Conservation (phyloP, 495 filamentous ascomycete genomes). For the Friedmanniomyces simplex region DNA sequence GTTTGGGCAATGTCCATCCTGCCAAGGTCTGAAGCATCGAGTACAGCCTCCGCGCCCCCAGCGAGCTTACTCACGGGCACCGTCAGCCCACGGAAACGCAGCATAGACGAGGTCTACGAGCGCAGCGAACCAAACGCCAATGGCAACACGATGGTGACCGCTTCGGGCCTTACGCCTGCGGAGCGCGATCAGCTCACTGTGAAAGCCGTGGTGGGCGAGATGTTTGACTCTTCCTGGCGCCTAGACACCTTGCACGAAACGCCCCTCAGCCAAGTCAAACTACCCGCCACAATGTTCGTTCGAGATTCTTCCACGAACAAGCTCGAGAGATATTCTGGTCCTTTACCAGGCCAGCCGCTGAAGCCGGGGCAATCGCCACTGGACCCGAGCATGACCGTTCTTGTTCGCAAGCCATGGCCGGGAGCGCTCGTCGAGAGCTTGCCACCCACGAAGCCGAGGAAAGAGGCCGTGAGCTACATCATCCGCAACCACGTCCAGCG, state of each 20-base stretch:
- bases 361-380: conserved; percentile 33
- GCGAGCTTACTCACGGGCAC: conserved; percentile 9
- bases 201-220: conserved; percentile 54
- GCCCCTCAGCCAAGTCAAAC: conserved; percentile 51
- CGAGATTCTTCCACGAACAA: conserved; percentile 53
- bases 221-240: conserved; percentile 74
- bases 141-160: conserved; percentile 5
- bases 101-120: conserved; percentile 44
- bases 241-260: conserved; percentile 57
- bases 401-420: conserved; percentile 77
- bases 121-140: background rate
- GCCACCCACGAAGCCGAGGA: conserved; percentile 52
- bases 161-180: conserved; percentile 8
- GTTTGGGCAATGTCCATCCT: conserved; percentile 68
- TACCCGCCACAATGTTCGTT: conserved; percentile 60
- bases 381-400: conserved; percentile 51
- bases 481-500: conserved; percentile 61
- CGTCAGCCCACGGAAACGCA: conserved; percentile 48
- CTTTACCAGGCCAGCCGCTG: conserved; percentile 40
- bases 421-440: conserved; percentile 52
- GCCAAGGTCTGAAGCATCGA: conserved; percentile 24
- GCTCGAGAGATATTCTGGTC: conserved; percentile 56
- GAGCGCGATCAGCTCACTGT: conserved; percentile 31
- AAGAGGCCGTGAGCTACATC: conserved; percentile 73
- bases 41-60: background rate